phyloP scores from a whole-genome alignment of 768 basidiomycete species.

The Podaxis mareebaensis region DNA sequence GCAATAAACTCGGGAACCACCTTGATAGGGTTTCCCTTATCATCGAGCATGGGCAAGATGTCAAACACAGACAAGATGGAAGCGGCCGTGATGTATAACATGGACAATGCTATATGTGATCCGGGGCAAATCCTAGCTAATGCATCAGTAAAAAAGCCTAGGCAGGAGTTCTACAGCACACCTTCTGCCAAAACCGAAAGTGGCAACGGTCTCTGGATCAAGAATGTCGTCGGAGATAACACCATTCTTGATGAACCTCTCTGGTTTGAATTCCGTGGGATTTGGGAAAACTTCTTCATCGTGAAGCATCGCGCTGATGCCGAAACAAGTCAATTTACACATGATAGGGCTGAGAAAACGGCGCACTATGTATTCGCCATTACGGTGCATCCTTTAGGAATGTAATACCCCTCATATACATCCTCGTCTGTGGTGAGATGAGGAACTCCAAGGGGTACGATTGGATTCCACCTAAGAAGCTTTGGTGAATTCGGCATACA shows the following conservation, averaged over 20 bases:
- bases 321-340: neutral
- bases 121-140: conserved; percentile 21
- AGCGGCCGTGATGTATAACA: conserved; percentile 20
- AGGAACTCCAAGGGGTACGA: conserved; percentile 14
- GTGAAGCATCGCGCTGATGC: conserved; percentile 22
- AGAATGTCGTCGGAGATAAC: conserved; percentile 7
- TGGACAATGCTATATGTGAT: conserved; percentile 21
- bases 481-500: neutral
- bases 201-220: conserved; percentile 19
- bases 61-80: conserved; percentile 21
- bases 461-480: conserved; percentile 11
- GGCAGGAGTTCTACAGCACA: neutral
- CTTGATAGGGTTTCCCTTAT: conserved; percentile 26
- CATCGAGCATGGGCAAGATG: conserved; percentile 26
- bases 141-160: neutral
- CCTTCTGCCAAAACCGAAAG: conserved; percentile 25
- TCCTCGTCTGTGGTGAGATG: conserved; percentile 16
- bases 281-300: conserved; percentile 21
- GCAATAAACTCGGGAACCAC: conserved; percentile 22
- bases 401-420: conserved; percentile 18
- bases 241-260: conserved; percentile 21
- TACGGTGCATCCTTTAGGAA: conserved; percentile 12
- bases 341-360: neutral
- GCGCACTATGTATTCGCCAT: conserved; percentile 16
- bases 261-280: conserved; percentile 22